These are phyloP conservation scores for Elsinoe batatas DNA, from an alignment of 2,329 filamentous ascomycete species.

Conservation along the genomic window DNA sequence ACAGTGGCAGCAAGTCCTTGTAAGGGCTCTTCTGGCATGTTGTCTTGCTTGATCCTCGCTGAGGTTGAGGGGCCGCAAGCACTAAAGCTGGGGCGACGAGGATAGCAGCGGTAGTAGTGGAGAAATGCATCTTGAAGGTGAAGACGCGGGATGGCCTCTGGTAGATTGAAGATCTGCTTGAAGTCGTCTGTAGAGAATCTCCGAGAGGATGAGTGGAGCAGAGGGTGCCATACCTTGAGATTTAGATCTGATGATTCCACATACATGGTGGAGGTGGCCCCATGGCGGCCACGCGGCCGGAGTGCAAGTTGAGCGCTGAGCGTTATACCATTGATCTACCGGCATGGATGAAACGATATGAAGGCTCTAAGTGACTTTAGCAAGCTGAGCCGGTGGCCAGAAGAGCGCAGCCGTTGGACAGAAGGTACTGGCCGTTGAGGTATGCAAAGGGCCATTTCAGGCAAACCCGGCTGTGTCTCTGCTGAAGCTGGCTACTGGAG, in stretches of 20 bases:
- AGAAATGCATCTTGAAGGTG: conserved; percentile 7
- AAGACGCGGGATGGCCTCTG: not conserved
- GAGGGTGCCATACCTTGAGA: not conserved
- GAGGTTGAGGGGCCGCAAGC: not conserved
- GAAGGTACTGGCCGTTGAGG: not conserved
- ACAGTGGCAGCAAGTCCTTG: conserved; percentile 7
- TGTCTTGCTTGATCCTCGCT: not conserved
- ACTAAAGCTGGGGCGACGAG: conserved; percentile 8
- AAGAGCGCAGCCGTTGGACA: not conserved
- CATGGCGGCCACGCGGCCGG: conserved; percentile 10
- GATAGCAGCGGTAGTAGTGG: not conserved
- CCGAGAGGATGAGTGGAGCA: not conserved
- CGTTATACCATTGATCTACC: conserved; percentile 10
- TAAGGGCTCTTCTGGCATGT: conserved; percentile 4
- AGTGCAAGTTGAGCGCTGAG: conserved; percentile 1
- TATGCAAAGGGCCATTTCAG: not conserved
- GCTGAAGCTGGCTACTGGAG: not conserved
- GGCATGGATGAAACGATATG: not conserved
- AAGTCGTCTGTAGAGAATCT: not conserved
- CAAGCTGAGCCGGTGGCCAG: not conserved
- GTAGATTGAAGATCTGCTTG: not conserved
- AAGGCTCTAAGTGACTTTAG: not conserved
- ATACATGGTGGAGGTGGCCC: too few species aligned
- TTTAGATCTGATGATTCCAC: too few species aligned
- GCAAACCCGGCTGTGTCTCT: not conserved